Evolutionary conservation across 306 rosid species (phyloP).

Genomic region (Glycine tomentella): DNA sequence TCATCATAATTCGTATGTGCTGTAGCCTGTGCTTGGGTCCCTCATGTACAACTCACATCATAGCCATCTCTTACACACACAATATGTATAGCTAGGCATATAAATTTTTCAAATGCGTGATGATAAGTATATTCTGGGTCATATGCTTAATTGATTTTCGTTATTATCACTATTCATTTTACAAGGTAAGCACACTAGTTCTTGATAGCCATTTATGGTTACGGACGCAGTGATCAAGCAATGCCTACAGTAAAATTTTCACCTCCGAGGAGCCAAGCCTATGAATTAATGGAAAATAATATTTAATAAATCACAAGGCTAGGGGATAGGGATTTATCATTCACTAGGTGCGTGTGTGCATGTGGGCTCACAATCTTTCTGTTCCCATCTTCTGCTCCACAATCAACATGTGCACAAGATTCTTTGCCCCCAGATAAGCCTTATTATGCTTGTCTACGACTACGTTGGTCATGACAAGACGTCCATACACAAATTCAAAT

Average conservation of each 20-base stretch:
- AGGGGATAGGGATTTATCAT: slow-evolving; percentile 5
- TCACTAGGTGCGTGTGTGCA: slow-evolving; percentile 34
- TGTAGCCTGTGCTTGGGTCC: not conserved
- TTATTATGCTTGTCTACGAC: slow-evolving; percentile 32
- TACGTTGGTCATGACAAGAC: slow-evolving; percentile 28
- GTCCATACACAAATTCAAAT: not conserved
- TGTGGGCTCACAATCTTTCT: slow-evolving; percentile 35
- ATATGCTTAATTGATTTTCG: not conserved
- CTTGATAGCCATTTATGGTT: not conserved
- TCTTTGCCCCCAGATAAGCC: slow-evolving; percentile 38
- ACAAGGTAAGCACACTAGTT: not conserved
- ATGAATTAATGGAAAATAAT: not conserved
- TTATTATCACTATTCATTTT: not conserved
- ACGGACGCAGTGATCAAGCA: not conserved
- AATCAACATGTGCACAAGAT: slow-evolving; percentile 46
- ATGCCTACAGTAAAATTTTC: not conserved
- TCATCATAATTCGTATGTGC: slow-evolving; percentile 3
- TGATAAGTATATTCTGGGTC: not conserved
- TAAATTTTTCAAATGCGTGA: not conserved
- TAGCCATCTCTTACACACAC: not conserved
- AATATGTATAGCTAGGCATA: not conserved
- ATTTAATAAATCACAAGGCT: not conserved
- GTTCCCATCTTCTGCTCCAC: slow-evolving; percentile 21
- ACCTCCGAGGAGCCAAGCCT: not conserved
- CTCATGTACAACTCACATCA: slow-evolving; percentile 2